phyloP scores from a whole-genome alignment of 139 green algal genomes.

The Pleodorina starrii region DNA sequence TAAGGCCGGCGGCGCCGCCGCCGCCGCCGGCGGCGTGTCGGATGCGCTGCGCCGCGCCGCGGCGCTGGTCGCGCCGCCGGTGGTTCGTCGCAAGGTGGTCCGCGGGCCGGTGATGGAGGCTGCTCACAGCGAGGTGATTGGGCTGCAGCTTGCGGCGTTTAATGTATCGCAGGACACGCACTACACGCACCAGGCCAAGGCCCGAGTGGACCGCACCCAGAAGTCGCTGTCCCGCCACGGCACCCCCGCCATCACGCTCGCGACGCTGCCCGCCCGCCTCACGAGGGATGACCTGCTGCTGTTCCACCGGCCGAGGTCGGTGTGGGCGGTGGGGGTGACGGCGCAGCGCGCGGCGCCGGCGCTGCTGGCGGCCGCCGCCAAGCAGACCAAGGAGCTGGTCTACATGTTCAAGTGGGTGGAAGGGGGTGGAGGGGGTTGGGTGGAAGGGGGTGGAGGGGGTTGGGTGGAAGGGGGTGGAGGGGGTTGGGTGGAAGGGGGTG shows the following conservation, averaged over 20 bases:
- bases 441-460: no score
- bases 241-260: constrained; percentile 61
- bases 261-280: constrained; percentile 53
- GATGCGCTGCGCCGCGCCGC: constrained; percentile 23
- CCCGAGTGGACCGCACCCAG: constrained; percentile 39
- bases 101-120: constrained; percentile 35
- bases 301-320: constrained; percentile 62
- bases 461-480: no score
- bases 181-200: constrained; percentile 45
- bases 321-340: constrained; percentile 19
- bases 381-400: constrained; percentile 16
- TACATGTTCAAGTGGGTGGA: constrained; percentile 44
- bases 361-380: constrained; percentile 5
- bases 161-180: constrained; percentile 41
- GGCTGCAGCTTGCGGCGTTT: constrained; percentile 38
- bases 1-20: not conserved
- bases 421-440: no score
- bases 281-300: constrained; percentile 24
- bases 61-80: constrained; percentile 27
- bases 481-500: no score
- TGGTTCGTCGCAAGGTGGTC: not conserved
- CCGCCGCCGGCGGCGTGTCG: not conserved
- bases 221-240: constrained; percentile 58
- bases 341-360: not conserved
- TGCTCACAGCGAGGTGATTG: constrained; percentile 10